These are phyloP conservation scores for Psilocybe subaeruginosa DNA, from an alignment of 768 basidiomycete genomes.

Conservation along the genomic window DNA sequence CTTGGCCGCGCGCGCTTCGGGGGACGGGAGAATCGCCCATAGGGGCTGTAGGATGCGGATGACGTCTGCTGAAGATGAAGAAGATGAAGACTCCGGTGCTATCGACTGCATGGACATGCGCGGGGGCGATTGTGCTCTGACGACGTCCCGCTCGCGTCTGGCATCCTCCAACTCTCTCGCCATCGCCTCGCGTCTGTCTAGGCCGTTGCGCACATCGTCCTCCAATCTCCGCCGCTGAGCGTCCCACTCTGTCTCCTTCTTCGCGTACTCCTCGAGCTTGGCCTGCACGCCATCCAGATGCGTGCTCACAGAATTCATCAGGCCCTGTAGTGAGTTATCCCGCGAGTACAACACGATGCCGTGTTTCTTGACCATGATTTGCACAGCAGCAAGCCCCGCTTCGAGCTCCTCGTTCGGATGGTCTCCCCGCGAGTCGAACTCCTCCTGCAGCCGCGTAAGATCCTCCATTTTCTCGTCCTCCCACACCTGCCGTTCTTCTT, in stretches of 20 bases:
- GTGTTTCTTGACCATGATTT: slow-evolving; percentile 56
- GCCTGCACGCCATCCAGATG: slow-evolving; percentile 55
- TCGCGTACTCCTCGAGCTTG: slow-evolving; percentile 44
- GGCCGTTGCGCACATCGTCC: slow-evolving; percentile 47
- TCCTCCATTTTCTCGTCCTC: slow-evolving; percentile 55
- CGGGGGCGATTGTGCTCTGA: slow-evolving; percentile 12
- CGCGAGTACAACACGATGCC: slow-evolving; percentile 56
- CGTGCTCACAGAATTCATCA: slow-evolving; percentile 49
- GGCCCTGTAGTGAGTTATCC: slow-evolving; percentile 51
- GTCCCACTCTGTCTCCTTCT: slow-evolving; percentile 53
- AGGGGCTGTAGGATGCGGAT: slow-evolving; percentile 62
- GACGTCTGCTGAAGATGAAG: not conserved
- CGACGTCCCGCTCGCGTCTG: slow-evolving; percentile 53
- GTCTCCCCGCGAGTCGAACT: slow-evolving; percentile 3
- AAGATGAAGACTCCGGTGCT: not conserved
- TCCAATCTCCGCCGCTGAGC: slow-evolving; percentile 45
- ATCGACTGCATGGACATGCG: not conserved
- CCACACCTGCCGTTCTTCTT: slow-evolving; percentile 46
- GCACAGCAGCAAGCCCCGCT: slow-evolving; percentile 48
- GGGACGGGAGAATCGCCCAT: slow-evolving; percentile 84
- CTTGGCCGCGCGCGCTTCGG: slow-evolving; percentile 77
- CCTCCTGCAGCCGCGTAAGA: slow-evolving; percentile 46
- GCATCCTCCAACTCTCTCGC: slow-evolving; percentile 57
- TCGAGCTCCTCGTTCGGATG: slow-evolving; percentile 28
- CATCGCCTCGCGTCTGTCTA: slow-evolving; percentile 50